Percentiles rank a stretch among this genome's conserved stretches.
phyloP scores from a whole-genome alignment of 495 filamentous ascomycete genomes.

The Trichoderma asperelloides region DNA sequence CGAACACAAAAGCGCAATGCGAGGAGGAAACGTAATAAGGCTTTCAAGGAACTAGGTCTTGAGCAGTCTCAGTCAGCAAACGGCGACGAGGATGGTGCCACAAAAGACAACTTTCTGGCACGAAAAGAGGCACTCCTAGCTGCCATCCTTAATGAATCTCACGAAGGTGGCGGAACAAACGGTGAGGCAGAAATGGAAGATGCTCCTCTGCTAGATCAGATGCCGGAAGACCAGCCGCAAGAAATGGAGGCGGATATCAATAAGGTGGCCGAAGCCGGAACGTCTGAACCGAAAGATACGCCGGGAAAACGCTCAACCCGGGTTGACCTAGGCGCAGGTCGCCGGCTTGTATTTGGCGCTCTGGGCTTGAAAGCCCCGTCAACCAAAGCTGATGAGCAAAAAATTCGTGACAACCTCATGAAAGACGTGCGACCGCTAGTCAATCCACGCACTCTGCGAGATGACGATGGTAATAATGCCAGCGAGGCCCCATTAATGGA shows the following conservation, averaged over 20 bases:
- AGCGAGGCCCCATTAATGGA: background rate
- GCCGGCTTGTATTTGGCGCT: constrained; percentile 61
- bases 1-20: constrained; percentile 34
- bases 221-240: background rate
- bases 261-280: background rate
- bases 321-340: constrained; percentile 56
- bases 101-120: constrained; percentile 9
- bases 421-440: constrained; percentile 26
- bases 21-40: constrained; percentile 17
- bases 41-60: background rate
- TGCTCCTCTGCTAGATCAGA: background rate
- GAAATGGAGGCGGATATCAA: background rate
- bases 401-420: constrained; percentile 49
- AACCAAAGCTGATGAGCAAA: constrained; percentile 57
- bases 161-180: background rate
- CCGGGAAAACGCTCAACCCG: constrained; percentile 16
- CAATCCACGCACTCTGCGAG: constrained; percentile 13
- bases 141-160: background rate
- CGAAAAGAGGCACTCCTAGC: constrained; percentile 13
- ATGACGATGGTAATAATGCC: background rate
- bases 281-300: background rate
- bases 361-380: constrained; percentile 62
- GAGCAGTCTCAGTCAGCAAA: background rate
- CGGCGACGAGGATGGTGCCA: background rate
- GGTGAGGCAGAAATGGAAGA: background rate